phyloP scores from a whole-genome alignment of 1,139 yeast genomes.

The Yamadazyma buinensis region DNA sequence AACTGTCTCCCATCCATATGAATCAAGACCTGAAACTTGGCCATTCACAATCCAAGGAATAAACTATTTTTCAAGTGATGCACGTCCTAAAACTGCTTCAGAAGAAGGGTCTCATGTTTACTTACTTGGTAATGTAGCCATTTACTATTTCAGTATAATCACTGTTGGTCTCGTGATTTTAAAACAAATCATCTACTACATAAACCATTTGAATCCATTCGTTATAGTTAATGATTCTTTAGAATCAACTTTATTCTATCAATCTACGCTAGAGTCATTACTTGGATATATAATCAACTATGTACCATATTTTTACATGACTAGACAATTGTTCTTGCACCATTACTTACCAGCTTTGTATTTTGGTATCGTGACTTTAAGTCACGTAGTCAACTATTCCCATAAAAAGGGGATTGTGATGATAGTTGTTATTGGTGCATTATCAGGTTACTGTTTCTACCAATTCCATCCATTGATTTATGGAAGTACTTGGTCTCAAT shows the following conservation, averaged over 20 bases:
- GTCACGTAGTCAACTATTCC: constrained; percentile 32
- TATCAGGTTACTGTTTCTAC: constrained; percentile 17
- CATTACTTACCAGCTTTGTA: constrained; percentile 38
- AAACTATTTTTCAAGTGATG: constrained; percentile 24
- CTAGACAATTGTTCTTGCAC: constrained; percentile 33
- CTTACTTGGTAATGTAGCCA: constrained; percentile 33
- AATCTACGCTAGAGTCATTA: constrained; percentile 21
- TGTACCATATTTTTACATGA: constrained; percentile 30
- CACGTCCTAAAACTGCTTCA: constrained; percentile 14
- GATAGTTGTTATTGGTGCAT: constrained; percentile 14
- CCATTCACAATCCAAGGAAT: constrained; percentile 35
- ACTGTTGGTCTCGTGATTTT: constrained; percentile 18
- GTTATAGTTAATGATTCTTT: constrained; percentile 14
- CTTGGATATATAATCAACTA: constrained; percentile 37
- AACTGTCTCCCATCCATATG: constrained; percentile 24
- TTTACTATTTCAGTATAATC: constrained; percentile 27
- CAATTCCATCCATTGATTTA: constrained; percentile 30
- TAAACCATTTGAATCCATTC: constrained; percentile 34
- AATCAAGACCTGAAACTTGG: constrained; percentile 38
- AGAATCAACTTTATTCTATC: constrained; percentile 17
- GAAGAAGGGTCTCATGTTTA: constrained; percentile 31
- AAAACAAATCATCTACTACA: constrained; percentile 18
- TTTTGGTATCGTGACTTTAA: constrained; percentile 29
- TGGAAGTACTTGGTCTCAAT: constrained; percentile 31
- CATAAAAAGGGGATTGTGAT: constrained; percentile 16